Base-by-base conservation (phyloP, 139 green algal species). In the Micromonas commoda region DNA sequence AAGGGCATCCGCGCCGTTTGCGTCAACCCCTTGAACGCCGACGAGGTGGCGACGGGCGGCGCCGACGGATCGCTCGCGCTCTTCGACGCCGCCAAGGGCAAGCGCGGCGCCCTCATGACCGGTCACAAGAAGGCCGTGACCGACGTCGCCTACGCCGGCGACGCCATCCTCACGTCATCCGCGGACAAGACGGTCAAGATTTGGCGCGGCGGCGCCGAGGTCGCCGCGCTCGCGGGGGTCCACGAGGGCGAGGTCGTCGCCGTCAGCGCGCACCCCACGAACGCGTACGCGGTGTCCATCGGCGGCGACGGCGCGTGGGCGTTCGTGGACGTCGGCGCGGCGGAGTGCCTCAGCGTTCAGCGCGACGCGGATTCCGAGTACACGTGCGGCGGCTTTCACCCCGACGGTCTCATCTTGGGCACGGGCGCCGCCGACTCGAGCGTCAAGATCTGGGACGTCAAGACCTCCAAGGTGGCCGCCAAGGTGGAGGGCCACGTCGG, bases 361-460 rank as follows among this genome's bases (percentile, higher is more conserved):
- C 71, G 90, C 51, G 20, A 66, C 3, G 65, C 31, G 1, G 38
- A 86, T n/a, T 73, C 80, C 3, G 80, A 37, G 5, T 91, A 88
- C 77, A 84, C 79, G 3, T 81, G 69, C 3, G 85, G 84, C 2
- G 64, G 38, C 0, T 85, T 87, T 38, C 83, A 87, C 33, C 83
- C 83, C 2, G 83, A 87, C 57, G 82, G 82, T 29, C 82, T 96
- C 28, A 93, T 98, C 70, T 85, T 97, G 45, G 90, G 88, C 1
- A 96, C 88, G 1, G 93, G 89, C 67, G 89, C 84, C 0, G 67
- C 85, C 29, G 81, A 90, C 19, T 80, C 76, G 24, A 39, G 85
- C 21, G 88, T 96, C 6, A 82, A 87, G 60, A 90, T 97, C 45
- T 98, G 92, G 93, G 94, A 98, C 80, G 84, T 94, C 21, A 86